These are phyloP conservation scores for Fusarium sp. DNA, from an alignment of 2,329 filamentous ascomycete species.

Conservation along the genomic window DNA sequence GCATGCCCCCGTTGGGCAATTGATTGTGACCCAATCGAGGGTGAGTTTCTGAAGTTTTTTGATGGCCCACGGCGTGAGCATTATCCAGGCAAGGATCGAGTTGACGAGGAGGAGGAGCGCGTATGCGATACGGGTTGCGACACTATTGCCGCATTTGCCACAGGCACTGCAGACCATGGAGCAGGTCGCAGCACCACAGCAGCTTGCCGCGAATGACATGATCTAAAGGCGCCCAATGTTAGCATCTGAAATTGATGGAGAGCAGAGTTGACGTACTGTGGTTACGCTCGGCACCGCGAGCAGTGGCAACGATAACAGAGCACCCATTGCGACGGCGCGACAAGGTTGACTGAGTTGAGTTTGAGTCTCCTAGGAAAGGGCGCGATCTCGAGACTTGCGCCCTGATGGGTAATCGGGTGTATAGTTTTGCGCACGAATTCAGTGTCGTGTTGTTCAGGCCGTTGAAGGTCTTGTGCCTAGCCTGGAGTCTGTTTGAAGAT, in stretches of 20 bases:
- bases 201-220: conserved; percentile 84
- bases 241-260: conserved; percentile 1
- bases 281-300: conserved; percentile 87
- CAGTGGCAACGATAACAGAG: conserved; percentile 88
- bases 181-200: conserved; percentile 96
- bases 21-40: conserved; percentile 95
- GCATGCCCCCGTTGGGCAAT: conserved; percentile 90
- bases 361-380: background rate
- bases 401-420: background rate
- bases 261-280: conserved; percentile 72
- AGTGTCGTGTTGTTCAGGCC: background rate
- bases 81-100: conserved; percentile 97
- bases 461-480: conserved; percentile 5
- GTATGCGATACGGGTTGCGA: conserved; percentile 96
- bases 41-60: conserved; percentile 93
- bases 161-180: conserved; percentile 96
- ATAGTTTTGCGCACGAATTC: background rate
- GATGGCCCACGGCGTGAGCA: conserved; percentile 98
- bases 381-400: background rate
- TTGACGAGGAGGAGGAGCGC: conserved; percentile 95
- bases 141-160: conserved; percentile 96
- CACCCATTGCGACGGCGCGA: conserved; percentile 75
- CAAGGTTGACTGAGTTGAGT: conserved; percentile 1
- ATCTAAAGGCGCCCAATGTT: conserved; percentile 64
- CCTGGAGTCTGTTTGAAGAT: background rate